Base-by-base conservation (phyloP, 371 early-diverging fungal genomes). In the Fennellomyces sp. region DNA sequence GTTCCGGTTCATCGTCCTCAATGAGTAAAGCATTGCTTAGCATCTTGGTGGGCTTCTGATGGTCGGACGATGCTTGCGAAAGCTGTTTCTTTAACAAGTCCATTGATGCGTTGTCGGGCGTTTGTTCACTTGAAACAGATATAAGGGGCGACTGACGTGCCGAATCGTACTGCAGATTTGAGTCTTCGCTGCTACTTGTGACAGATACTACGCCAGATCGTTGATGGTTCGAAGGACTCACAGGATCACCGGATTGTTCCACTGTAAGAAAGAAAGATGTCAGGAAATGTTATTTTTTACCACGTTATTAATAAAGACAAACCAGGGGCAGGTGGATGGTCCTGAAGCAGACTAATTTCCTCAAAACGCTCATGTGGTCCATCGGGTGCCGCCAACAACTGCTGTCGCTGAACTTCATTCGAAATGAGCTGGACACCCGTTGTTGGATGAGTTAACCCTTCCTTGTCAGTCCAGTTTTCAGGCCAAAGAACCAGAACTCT, bases 61-160 rank as follows among this genome's bases (percentile, higher is more conserved):
- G n/a, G n/a, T n/a, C n/a, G n/a, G n/a, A n/a, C n/a, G 51, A 51
- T 15, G n/a, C n/a, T 28, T 51, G 30, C 10, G 51, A 31, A 13
- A 51, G 15, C 33, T 31, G 51, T 31, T 30, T 30, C 12, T 51
- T 51, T 51, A 51, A 7, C 29, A 51, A 7, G 15, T 51, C 30
- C 30, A 51, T 51, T 6, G 28, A 28, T n/a, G 33, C 23, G 29
- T 31, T 13, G 23, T 51, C 33, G 15, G 51, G 28, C 29, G 51
- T 51, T 51, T 28, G 51, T 8, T 28, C 33, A 51, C 51, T 51
- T 51, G 51, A 51, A 30, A 51, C 51, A 31, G 57, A 56, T 35
- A 33, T 47, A 38, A 59, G 49, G 48, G 61, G 61, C 38, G 61
- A 55, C 48, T 61, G 61, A 10, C 33, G 55, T 5, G 61, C 61